A percentile compares a stretch with the other conserved stretches of the same genome.
Conservation (phyloP, 305 asterid genomes). For the Solanum hybrid region DNA sequence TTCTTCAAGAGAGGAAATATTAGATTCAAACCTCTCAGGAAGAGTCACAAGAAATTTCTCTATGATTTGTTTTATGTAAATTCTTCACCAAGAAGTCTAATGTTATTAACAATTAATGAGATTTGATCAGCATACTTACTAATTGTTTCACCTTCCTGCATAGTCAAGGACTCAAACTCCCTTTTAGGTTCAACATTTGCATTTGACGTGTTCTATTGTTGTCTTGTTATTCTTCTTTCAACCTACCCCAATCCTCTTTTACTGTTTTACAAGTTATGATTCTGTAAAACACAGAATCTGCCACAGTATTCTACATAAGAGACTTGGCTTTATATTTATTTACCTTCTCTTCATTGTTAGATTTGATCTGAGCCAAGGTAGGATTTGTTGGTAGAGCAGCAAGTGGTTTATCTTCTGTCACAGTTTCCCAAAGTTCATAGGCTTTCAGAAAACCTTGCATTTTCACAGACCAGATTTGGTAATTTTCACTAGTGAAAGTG, state of each 20-base stretch:
- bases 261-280: background rate
- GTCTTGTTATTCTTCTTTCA: background rate
- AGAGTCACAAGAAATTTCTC: background rate
- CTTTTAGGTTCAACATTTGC: background rate
- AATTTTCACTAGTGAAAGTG: background rate
- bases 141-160: background rate
- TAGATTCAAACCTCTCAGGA: too few relatives aligned
- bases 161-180: background rate
- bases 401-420: background rate
- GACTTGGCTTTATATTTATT: background rate
- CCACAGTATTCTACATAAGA: background rate
- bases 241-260: background rate
- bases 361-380: background rate
- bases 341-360: background rate
- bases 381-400: background rate
- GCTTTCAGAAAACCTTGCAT: background rate
- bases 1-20: too few relatives aligned
- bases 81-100: background rate
- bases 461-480: background rate
- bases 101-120: background rate
- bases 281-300: background rate
- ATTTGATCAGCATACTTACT: background rate
- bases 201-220: background rate
- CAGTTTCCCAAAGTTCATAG: background rate
- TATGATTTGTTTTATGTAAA: background rate